phyloP scores from a whole-genome alignment of 2,329 filamentous ascomycete species.

The Fusarium zealandicum region DNA sequence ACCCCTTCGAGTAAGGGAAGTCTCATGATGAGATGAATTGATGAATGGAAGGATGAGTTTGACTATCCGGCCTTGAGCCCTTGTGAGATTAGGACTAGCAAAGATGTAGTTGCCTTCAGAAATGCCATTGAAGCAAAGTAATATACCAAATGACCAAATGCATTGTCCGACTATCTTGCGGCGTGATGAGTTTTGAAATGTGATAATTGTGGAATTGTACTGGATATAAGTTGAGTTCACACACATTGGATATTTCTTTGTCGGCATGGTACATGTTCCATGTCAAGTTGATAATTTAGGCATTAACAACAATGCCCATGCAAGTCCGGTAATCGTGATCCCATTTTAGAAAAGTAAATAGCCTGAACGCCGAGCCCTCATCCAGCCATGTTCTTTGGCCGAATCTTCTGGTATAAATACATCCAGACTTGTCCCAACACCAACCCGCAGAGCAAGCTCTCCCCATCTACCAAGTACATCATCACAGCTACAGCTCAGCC shows the following conservation, averaged over 20 bases:
- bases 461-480: slow-evolving; percentile 1
- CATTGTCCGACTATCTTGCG: background rate
- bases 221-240: no score
- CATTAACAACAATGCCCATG: background rate
- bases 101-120: slow-evolving; percentile 28
- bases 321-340: slow-evolving; percentile 36
- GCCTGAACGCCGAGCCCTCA: slow-evolving; percentile 49
- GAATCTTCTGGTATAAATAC: slow-evolving; percentile 48
- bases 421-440: slow-evolving; percentile 44
- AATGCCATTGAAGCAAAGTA: slow-evolving; percentile 30
- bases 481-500: background rate
- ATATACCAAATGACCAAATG: slow-evolving; percentile 31
- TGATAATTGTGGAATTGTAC: no score
- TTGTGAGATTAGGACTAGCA: slow-evolving; percentile 32
- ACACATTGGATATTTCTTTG: no score
- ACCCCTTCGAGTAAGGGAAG: slow-evolving; percentile 78
- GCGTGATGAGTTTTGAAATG: no score
- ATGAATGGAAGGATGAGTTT: slow-evolving; percentile 26
- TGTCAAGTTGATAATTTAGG: no score
- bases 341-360: slow-evolving; percentile 44
- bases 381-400: slow-evolving; percentile 40
- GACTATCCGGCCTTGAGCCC: slow-evolving; percentile 16
- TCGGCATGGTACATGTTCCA: no score
- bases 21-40: slow-evolving; percentile 15
- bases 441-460: slow-evolving; percentile 5